Evolutionary conservation across 164 flowering plant genomes (phyloP), one percentile per base, ranked within the genome.

Genomic region (Cinnamomum chago): DNA sequence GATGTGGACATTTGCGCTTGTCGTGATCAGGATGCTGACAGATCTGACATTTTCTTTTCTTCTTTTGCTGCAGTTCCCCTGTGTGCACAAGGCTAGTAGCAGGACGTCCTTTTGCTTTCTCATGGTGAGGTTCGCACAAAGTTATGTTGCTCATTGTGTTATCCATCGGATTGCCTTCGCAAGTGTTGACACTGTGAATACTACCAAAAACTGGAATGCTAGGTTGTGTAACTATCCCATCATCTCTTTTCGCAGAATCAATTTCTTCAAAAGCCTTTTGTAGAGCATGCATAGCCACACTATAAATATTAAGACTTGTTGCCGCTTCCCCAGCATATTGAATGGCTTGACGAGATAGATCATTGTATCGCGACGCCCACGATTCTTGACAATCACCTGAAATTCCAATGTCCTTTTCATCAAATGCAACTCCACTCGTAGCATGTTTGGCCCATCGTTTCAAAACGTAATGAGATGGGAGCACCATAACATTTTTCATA

Each of bases 361-460:
- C 83, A 58, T 85, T 81, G 66, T 80, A 84, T 15, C 88, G 83
- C 30, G 76, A 81, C 62, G 77, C 72, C 7, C 28, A 74, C 0
- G 88, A 82, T 71, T 86, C 89, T 62, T 70, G 79, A 51, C 82
- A 73, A 77, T 73, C 76, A 70, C 76, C 78, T 58, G 84, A 80
- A 73, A 84, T 60, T n/a, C 75, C 84, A 28, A 78, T 77, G 68
- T 77, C 74, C 18, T 62, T 50, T 62, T 84, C 88, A 72, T 82
- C 83, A 76, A 52, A 75, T 67, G 77, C 84, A 73, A 72, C 73
- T 91, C 92, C 62, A 78, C 73, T 82, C 77, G 82, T 93, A 9
- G 97, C 93, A 85, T 87, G 85, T 81, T 86, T 85, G 33, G 89
- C 88, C 94, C 94, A 88, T 24, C 94, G 81, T 79, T 79, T 86